Evolutionary conservation across 2,329 filamentous ascomycete genomes (phyloP).

Genomic region (Aurifilum marmelostoma): DNA sequence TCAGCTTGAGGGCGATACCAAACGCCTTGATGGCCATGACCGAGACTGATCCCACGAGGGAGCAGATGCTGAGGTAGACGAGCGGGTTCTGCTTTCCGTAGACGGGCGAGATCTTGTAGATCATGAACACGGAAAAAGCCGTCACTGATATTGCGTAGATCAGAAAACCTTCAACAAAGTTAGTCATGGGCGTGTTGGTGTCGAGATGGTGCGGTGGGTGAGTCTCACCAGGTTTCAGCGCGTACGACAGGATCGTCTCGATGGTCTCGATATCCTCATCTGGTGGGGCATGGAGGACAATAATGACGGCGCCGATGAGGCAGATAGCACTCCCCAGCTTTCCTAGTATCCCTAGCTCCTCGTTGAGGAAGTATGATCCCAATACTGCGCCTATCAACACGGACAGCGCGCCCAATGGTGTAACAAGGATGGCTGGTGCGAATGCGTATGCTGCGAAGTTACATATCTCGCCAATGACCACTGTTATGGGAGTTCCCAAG

Average conservation of each 20-base stretch:
- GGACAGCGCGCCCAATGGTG: constrained; percentile 88
- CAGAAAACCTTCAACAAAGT: constrained; percentile 71
- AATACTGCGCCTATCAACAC: constrained; percentile 94
- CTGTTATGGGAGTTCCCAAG: constrained; percentile 55
- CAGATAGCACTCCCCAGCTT: constrained; percentile 96
- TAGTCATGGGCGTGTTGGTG: constrained; percentile 26
- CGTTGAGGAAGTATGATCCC: constrained; percentile 90
- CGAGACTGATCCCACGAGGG: constrained; percentile 92
- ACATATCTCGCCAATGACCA: constrained; percentile 90
- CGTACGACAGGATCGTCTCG: constrained; percentile 88
- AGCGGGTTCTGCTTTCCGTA: constrained; percentile 96
- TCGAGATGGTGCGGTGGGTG: background rate
- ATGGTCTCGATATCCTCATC: constrained; percentile 91
- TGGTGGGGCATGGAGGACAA: constrained; percentile 93
- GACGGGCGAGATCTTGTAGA: constrained; percentile 87
- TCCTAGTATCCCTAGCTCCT: constrained; percentile 86
- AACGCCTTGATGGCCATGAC: constrained; percentile 99
- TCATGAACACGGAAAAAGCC: constrained; percentile 89
- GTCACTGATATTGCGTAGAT: constrained; percentile 81
- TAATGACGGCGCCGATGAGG: constrained; percentile 93
- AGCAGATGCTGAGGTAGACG: constrained; percentile 97
- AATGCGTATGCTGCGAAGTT: constrained; percentile 99
- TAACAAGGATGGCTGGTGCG: constrained; percentile 97
- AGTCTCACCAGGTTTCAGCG: constrained; percentile 80
- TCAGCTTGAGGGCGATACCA: constrained; percentile 95